These are phyloP conservation scores for Skeletonema marinoi DNA, from an alignment of 108 stramenopile species.

Conservation along the genomic window DNA sequence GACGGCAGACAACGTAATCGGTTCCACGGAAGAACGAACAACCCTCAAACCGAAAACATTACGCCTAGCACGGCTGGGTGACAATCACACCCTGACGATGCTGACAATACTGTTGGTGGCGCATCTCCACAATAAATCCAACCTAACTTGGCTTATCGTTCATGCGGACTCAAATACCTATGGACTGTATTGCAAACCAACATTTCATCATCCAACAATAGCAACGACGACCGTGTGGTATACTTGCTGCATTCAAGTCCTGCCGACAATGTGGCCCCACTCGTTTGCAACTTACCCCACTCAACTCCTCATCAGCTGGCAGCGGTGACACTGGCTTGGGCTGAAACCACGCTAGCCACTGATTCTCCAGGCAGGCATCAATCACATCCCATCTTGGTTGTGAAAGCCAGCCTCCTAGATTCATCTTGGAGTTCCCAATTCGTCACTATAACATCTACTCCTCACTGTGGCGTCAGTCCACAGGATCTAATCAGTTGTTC, in stretches of 20 bases:
- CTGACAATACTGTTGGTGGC: not conserved
- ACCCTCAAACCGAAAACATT: not conserved
- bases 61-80: not conserved
- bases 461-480: not conserved
- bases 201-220: not conserved
- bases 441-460: not conserved
- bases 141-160: not conserved
- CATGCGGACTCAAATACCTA: not conserved
- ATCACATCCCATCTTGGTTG: not conserved
- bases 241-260: not conserved
- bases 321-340: not conserved
- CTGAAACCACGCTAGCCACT: not conserved
- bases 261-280: not conserved
- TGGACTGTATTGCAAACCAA: not conserved
- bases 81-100: not conserved
- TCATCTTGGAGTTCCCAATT: not conserved
- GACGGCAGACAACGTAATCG: not conserved
- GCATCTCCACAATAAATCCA: not conserved
- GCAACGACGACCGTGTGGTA: not conserved
- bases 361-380: not conserved
- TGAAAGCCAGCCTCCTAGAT: not conserved
- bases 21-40: not conserved
- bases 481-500: not conserved
- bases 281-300: not conserved
- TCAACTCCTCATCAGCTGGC: not conserved